Conservation (phyloP, 2,329 filamentous ascomycete species). For the Hortaea sp. region DNA sequence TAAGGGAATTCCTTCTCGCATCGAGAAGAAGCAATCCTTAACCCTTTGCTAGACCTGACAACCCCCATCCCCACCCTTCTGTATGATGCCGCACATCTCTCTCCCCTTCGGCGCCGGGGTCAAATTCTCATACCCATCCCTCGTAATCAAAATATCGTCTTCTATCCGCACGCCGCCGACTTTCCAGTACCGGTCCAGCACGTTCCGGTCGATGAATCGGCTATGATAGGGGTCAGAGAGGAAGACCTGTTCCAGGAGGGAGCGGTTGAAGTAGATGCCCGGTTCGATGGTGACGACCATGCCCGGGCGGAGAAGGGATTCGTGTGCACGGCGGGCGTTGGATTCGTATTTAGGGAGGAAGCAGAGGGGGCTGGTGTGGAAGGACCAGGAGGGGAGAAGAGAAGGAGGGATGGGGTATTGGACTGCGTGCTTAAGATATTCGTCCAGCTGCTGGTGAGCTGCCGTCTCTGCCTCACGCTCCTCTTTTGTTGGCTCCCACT, state of each 20-base stretch:
- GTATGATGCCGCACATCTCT: conserved; percentile 11
- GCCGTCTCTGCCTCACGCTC: too few species aligned
- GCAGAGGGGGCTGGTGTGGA: neutral
- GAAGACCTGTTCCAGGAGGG: conserved; percentile 57
- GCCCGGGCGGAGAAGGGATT: conserved; percentile 40
- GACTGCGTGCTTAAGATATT: neutral
- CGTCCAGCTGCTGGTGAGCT: too few species aligned
- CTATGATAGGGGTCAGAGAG: conserved; percentile 50
- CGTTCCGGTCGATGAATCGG: conserved; percentile 53
- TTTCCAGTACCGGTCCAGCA: conserved; percentile 58
- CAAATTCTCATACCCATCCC: conserved; percentile 70
- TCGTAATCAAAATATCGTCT: conserved; percentile 72
- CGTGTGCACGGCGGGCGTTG: conserved; percentile 2
- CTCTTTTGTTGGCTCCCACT: too few species aligned
- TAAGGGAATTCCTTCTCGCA: too few species aligned
- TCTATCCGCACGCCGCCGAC: conserved; percentile 89
- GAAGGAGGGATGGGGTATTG: neutral
- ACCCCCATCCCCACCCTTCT: too few species aligned
- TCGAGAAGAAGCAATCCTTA: too few species aligned
- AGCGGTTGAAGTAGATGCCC: conserved; percentile 68
- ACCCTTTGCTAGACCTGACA: too few species aligned
- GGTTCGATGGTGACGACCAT: conserved; percentile 91
- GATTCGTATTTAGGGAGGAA: conserved; percentile 1
- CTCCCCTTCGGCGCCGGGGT: conserved; percentile 59
- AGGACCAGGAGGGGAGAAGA: neutral